Evolutionary conservation across 345 rosid species (phyloP).

Genomic region (Rhizophora mangle): DNA sequence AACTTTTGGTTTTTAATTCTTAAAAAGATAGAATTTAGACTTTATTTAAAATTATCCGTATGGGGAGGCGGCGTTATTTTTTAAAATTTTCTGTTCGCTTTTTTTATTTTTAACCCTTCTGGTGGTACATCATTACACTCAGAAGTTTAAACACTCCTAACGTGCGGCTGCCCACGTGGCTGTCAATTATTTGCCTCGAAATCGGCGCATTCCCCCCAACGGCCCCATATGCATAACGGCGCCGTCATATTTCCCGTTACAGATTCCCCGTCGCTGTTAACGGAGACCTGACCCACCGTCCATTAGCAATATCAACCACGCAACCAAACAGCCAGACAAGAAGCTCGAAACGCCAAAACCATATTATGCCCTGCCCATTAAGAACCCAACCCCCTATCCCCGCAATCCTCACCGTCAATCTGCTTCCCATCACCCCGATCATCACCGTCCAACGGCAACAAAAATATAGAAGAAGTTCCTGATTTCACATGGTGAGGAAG

Average conservation of each 20-base stretch:
- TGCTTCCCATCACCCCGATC: not conserved
- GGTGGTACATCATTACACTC: slow-evolving; percentile 19
- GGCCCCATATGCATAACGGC: slow-evolving; percentile 52
- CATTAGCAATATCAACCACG: slow-evolving; percentile 40
- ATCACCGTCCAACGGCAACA: not conserved
- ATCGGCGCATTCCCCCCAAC: slow-evolving; percentile 21
- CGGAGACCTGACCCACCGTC: slow-evolving; percentile 45
- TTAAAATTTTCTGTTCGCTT: not conserved
- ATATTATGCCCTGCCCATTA: not conserved
- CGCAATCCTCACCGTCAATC: not conserved
- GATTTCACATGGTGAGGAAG: slow-evolving; percentile 41
- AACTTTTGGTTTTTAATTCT: too few species aligned
- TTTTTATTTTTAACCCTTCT: slow-evolving; percentile 6
- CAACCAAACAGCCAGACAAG: slow-evolving; percentile 4
- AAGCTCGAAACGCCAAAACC: too few species aligned
- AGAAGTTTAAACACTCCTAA: not conserved
- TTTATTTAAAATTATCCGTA: too few species aligned
- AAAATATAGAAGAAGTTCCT: not conserved
- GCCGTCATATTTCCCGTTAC: slow-evolving; percentile 75
- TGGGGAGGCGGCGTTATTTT: too few species aligned
- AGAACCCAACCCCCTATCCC: slow-evolving; percentile 42
- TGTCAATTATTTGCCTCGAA: slow-evolving; percentile 7
- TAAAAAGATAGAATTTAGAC: too few species aligned
- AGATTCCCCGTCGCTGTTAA: slow-evolving; percentile 59
- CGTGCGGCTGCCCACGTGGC: slow-evolving; percentile 29